Conservation (phyloP, 1,139 yeast species). For the Pichiaceae sp. region DNA sequence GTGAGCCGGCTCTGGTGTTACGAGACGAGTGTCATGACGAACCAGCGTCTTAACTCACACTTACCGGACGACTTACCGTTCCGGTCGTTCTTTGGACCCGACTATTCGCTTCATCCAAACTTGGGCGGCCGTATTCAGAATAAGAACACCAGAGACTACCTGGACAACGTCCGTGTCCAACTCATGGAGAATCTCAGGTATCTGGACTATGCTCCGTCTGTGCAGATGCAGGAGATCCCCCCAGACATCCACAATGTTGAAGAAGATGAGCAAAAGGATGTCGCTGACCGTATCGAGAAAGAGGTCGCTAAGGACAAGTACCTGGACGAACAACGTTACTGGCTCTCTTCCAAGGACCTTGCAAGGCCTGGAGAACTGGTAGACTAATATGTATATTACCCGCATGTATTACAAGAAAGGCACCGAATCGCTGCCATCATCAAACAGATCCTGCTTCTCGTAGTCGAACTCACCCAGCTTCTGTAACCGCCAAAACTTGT, state of each 20-base stretch:
- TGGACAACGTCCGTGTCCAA: slow-evolving; percentile 71
- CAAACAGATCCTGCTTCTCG: slow-evolving; percentile 25
- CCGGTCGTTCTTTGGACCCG: slow-evolving; percentile 87
- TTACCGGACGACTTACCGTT: slow-evolving; percentile 79
- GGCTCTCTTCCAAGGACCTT: slow-evolving; percentile 31
- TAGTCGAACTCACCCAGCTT: slow-evolving; percentile 37
- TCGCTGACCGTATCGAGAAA: slow-evolving; percentile 40
- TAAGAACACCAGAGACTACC: slow-evolving; percentile 73
- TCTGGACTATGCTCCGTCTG: slow-evolving; percentile 89
- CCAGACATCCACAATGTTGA: slow-evolving; percentile 70
- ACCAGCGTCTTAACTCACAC: slow-evolving; percentile 64
- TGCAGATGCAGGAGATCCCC: slow-evolving; percentile 83
- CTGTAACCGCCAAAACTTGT: slow-evolving; percentile 30
- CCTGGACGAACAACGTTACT: slow-evolving; percentile 29
- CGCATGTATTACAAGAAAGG: slow-evolving; percentile 19
- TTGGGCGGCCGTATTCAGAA: slow-evolving; percentile 84
- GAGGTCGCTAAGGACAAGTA: slow-evolving; percentile 35
- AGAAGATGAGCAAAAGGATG: slow-evolving; percentile 46
- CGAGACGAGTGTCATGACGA: slow-evolving; percentile 83
- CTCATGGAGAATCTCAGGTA: slow-evolving; percentile 76
- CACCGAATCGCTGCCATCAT: slow-evolving; percentile 24
- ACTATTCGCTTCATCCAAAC: slow-evolving; percentile 81
- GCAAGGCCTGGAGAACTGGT: slow-evolving; percentile 26
- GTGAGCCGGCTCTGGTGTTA: slow-evolving; percentile 95
- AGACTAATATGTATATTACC: slow-evolving; percentile 9